phyloP scores from a whole-genome alignment of 257 asterid species.

The Nicotiana paniculata region DNA sequence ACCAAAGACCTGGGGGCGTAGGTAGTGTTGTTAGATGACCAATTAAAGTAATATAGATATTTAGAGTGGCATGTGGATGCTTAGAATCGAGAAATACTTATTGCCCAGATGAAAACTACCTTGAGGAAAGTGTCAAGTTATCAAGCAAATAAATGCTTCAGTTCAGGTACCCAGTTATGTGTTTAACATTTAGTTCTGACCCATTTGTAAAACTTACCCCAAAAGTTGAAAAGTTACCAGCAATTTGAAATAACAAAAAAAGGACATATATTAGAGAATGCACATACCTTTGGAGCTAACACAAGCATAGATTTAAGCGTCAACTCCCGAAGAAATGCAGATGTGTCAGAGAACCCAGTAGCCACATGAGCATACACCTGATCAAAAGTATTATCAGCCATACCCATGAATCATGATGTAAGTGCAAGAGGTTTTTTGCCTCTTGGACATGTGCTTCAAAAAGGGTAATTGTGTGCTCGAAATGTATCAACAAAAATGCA shows the following conservation, averaged over 20 bases:
- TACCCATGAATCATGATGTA: too few species aligned
- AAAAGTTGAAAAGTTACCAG: not conserved
- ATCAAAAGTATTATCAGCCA: constrained; percentile 4
- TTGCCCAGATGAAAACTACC: not conserved
- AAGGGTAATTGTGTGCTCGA: constrained; percentile 8
- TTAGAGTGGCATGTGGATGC: not conserved
- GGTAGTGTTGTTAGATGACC: not conserved
- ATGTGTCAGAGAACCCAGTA: constrained; percentile 91
- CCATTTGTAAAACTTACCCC: not conserved
- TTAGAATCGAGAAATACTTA: not conserved
- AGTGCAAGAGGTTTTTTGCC: not conserved
- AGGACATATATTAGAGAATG: not conserved
- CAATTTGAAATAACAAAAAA: not conserved
- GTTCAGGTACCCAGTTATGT: not conserved
- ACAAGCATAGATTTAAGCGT: constrained; percentile 95
- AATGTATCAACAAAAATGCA: constrained; percentile 5
- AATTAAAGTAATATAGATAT: not conserved
- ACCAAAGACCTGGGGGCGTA: not conserved
- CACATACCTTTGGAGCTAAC: constrained; percentile 90
- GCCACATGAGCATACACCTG: constrained; percentile 95
- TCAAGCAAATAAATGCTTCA: constrained; percentile 1
- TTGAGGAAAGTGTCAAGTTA: not conserved
- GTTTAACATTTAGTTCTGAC: not conserved
- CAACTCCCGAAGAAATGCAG: constrained; percentile 90
- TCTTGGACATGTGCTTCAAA: not conserved